These are phyloP conservation scores for Mucuna pruriens DNA, from an alignment of 306 rosid species.

Conservation along the genomic window DNA sequence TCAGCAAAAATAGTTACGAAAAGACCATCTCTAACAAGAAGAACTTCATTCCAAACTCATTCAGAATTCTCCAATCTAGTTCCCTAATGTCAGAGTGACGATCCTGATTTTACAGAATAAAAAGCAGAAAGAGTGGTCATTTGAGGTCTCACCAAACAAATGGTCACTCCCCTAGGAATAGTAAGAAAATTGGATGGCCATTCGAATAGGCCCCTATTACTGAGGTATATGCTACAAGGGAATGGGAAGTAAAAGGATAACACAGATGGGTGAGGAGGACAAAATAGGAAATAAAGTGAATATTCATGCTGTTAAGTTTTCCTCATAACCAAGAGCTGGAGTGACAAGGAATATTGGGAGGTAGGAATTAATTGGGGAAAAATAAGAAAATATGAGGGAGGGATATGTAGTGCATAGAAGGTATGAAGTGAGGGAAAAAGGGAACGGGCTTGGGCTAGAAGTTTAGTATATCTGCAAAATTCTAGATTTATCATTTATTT, in stretches of 20 bases:
- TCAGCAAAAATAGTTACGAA: not conserved
- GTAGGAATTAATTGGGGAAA: not conserved
- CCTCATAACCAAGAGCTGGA: not conserved
- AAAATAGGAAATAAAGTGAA: not conserved
- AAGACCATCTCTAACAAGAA: not conserved
- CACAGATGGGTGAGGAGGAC: not conserved
- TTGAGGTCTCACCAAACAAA: conserved; percentile 26
- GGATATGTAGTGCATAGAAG: not conserved
- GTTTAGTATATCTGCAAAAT: not conserved
- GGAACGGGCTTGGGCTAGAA: not conserved
- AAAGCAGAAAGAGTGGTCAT: not conserved
- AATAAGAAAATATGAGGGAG: not conserved
- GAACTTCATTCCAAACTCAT: conserved; percentile 7
- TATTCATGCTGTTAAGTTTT: not conserved
- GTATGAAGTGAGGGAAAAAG: not conserved
- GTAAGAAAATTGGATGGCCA: not conserved
- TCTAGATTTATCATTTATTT: not conserved
- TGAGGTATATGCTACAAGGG: not conserved
- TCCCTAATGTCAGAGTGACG: not conserved
- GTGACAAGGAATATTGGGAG: not conserved
- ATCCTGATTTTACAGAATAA: conserved; percentile 21
- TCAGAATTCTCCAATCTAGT: conserved; percentile 10
- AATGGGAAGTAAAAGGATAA: not conserved
- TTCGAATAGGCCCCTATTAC: not conserved
- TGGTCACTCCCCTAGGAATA: conserved; percentile 2